Percentiles rank a stretch among this genome's conserved stretches.
Conservation (phyloP, 441 rosid genomes). For the Breynia disticha region DNA sequence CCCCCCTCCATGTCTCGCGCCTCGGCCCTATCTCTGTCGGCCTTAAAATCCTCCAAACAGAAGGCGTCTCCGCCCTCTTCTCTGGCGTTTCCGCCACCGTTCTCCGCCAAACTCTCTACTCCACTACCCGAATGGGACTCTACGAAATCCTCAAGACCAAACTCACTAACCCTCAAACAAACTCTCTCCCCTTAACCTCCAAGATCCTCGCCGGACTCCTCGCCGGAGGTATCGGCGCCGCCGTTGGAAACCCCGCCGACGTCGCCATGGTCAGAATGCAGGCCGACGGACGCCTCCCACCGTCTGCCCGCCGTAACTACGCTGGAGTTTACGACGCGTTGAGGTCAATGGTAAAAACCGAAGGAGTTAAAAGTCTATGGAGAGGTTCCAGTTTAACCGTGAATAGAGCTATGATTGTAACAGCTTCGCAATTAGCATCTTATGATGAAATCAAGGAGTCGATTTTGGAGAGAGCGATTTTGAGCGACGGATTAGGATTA, state of each 20-base stretch:
- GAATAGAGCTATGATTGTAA: constrained; percentile 83
- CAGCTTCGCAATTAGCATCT: constrained; percentile 74
- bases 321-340: constrained; percentile 56
- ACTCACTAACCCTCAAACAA: constrained; percentile 47
- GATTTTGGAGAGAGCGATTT: constrained; percentile 36
- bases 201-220: constrained; percentile 53
- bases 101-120: constrained; percentile 68
- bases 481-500: constrained; percentile 60
- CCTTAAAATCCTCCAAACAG: constrained; percentile 37
- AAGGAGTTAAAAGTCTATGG: constrained; percentile 65
- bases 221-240: constrained; percentile 72
- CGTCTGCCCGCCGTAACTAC: constrained; percentile 58
- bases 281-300: constrained; percentile 69
- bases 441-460: constrained; percentile 71
- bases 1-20: constrained; percentile 21
- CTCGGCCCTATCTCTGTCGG: constrained; percentile 56
- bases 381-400: constrained; percentile 72
- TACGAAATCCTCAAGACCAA: constrained; percentile 52
- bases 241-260: constrained; percentile 78
- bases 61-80: constrained; percentile 50
- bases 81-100: constrained; percentile 76
- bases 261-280: constrained; percentile 93
- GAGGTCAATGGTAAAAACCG: constrained; percentile 46
- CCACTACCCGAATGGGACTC: constrained; percentile 81
- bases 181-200: constrained; percentile 30